These are phyloP conservation scores for Lentinula aciculospora DNA, from an alignment of 768 basidiomycete species.

Conservation along the genomic window DNA sequence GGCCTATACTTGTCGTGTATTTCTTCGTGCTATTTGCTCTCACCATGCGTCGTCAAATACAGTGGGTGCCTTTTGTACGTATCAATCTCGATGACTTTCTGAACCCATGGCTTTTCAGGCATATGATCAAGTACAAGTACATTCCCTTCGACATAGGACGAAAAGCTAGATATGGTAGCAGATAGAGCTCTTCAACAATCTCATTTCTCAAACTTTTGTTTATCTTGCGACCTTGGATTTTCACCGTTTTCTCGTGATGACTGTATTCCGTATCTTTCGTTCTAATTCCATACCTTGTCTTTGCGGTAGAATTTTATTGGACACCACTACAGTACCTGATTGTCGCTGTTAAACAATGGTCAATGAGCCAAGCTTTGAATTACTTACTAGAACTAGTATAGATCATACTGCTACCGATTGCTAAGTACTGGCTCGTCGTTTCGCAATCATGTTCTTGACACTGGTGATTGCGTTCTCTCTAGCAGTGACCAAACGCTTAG, in stretches of 20 bases:
- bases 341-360: neutral
- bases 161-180: conserved; percentile 79
- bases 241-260: neutral
- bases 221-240: neutral
- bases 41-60: conserved; percentile 95
- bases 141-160: conserved; percentile 94
- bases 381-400: neutral
- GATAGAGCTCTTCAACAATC: conserved; percentile 23
- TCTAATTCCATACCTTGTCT: neutral
- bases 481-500: conserved; percentile 60
- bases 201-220: neutral
- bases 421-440: conserved; percentile 14
- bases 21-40: conserved; percentile 93
- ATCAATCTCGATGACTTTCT: neutral
- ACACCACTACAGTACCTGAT: neutral
- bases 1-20: conserved; percentile 97
- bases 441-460: conserved; percentile 52
- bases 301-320: neutral
- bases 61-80: conserved; percentile 48
- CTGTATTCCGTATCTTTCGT: neutral
- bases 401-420: too few species aligned
- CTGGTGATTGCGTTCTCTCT: conserved; percentile 63
- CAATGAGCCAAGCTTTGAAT: neutral
- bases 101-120: conserved; percentile 41
- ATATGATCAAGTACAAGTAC: conserved; percentile 99